Base-by-base conservation (phyloP, 2,329 filamentous ascomycete species). In the Pseudogymnoascus sp. region DNA sequence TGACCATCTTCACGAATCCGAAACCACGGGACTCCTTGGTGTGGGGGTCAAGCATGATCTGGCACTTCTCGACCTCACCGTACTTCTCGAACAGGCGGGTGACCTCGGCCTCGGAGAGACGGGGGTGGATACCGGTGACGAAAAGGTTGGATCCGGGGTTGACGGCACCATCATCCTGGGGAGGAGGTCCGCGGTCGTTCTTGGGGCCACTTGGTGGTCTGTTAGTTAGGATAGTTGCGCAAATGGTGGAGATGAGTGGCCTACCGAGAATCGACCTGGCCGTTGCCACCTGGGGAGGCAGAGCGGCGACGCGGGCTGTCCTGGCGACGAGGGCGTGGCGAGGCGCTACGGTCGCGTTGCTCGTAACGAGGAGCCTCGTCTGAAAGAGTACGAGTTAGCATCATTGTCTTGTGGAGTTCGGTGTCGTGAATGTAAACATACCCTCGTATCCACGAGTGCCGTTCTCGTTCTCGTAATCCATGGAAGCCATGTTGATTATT, bases 1-100 rank as follows among this genome's bases (percentile, higher is more conserved):
- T 95, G 65, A 92, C 87, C 93, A 99, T 97, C 82, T 99, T 97
- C 75, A 99, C 94, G 80, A 99, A 99, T 62, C 94, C 94, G 69
- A 99, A 99, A 68, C 94, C 94, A 77, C 94, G 94, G 70, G 93
- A 97, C 78, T 99, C 94, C 79, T 96, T 96, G 72, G 91, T 95
- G 78, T 99, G 94, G 65, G 94, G 94, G 74, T 99, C 94, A 73
- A 93, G 87, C 94, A 99, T 99, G 80, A 99, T 99, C 77, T 97
- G 95, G 81, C 93, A 97, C 79, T 95, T 97, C 80, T 97, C 93
- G 60, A 99, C 94, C 74, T 96, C 92, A 69, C 94, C 94, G 72
- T 97, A 97, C 79, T 97, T 99, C 79, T 97, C 92, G 73, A 99
- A 99, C 68, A 99, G 87, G 75, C 92, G 92, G 61, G 90, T 89